Evolutionary conservation across 1,284 basidiomycete species (phyloP).

Genomic region (Fomitopsis palustris): DNA sequence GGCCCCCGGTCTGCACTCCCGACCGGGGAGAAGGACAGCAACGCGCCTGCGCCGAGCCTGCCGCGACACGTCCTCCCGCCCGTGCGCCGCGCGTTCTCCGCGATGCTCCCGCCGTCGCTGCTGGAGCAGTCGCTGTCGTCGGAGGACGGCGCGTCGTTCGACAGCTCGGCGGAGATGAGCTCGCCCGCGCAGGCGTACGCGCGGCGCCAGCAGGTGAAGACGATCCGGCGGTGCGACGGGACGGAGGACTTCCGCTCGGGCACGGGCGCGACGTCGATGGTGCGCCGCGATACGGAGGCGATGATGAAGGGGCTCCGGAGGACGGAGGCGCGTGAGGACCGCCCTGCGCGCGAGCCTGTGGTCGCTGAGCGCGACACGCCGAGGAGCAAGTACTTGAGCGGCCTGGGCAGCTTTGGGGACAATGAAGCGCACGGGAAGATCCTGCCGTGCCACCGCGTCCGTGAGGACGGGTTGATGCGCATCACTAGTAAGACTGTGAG

Average conservation of each 20-base stretch:
- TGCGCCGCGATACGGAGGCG: slow-evolving; percentile 30
- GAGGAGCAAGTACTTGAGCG: slow-evolving; percentile 36
- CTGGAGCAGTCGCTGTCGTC: slow-evolving; percentile 48
- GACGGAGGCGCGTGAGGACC: slow-evolving; percentile 15
- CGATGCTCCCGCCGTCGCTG: slow-evolving; percentile 55
- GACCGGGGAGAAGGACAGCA: slow-evolving; percentile 12
- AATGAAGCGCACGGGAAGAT: slow-evolving; percentile 92
- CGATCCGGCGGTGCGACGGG: slow-evolving; percentile 71
- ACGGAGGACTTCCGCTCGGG: slow-evolving; percentile 74
- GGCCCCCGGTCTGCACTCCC: slow-evolving; percentile 33
- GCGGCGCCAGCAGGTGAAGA: slow-evolving; percentile 68
- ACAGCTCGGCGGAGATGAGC: slow-evolving; percentile 57
- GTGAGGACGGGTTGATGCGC: slow-evolving; percentile 94
- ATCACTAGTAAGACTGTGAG: slow-evolving; percentile 79
- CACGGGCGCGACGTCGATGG: slow-evolving; percentile 54
- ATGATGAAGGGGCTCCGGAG: slow-evolving; percentile 45
- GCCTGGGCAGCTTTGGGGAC: slow-evolving; percentile 73
- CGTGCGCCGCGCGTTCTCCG: slow-evolving; percentile 70
- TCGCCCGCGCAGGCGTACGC: slow-evolving; percentile 77
- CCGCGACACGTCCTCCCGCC: slow-evolving; percentile 35
- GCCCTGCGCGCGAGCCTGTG: slow-evolving; percentile 9
- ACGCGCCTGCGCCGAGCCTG: slow-evolving; percentile 10
- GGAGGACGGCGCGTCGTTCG: slow-evolving; percentile 45
- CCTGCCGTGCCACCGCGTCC: slow-evolving; percentile 89
- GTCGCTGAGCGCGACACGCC: slow-evolving; percentile 27